Conservation (phyloP, 148 eudicot genomes). For the Arctostaphylos glauca region DNA sequence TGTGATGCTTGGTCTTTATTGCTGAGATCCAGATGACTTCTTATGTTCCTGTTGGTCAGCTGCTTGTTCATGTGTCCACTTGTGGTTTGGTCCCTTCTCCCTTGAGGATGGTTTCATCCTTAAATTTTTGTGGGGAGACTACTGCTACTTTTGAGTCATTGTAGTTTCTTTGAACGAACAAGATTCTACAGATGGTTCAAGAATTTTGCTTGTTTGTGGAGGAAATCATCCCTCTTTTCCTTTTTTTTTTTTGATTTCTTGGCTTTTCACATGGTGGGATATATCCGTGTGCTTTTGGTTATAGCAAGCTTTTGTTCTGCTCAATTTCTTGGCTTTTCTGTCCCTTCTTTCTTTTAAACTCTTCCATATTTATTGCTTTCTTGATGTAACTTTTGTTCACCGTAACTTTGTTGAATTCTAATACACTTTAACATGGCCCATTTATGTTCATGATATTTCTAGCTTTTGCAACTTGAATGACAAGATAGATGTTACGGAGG, state of each 20-base stretch:
- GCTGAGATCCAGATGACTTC: slow-evolving; percentile 18
- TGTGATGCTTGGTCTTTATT: slow-evolving; percentile 11
- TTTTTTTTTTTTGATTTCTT: neutral
- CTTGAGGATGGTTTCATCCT: neutral
- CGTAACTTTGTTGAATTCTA: neutral
- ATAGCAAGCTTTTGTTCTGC: neutral
- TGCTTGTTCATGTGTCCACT: neutral
- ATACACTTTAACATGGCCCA: neutral
- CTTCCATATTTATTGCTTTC: neutral
- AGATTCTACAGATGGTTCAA: slow-evolving; percentile 2
- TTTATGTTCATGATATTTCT: slow-evolving; percentile 2
- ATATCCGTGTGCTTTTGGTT: neutral
- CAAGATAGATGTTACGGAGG: neutral
- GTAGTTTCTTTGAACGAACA: slow-evolving; percentile 1
- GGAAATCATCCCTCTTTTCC: neutral
- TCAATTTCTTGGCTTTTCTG: neutral
- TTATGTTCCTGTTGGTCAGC: neutral
- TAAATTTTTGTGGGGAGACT: neutral
- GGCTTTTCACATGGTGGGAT: neutral
- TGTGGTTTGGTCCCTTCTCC: slow-evolving; percentile 9
- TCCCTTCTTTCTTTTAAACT: neutral
- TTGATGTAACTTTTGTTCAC: neutral
- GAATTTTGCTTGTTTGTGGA: neutral
- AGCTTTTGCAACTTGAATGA: neutral
- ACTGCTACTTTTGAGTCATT: slow-evolving; percentile 3